Percentiles rank a stretch among this genome's conserved stretches.
Evolutionary conservation across 345 rosid species (phyloP).

Genomic region (Crucihimalaya himalaica): DNA sequence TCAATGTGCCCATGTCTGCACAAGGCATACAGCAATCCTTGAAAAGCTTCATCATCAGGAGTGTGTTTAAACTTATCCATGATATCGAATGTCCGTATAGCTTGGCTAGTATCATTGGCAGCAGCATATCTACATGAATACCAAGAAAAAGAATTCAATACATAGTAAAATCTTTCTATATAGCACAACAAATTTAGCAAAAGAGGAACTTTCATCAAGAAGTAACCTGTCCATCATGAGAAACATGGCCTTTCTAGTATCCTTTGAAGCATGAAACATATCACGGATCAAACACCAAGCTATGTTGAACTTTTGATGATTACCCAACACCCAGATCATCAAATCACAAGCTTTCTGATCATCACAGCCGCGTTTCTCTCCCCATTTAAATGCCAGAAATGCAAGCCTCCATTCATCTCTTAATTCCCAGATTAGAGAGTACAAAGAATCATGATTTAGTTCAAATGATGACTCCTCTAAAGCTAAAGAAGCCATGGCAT

Average conservation of each 20-base stretch:
- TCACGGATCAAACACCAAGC: slow-evolving; percentile 88
- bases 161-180: neutral
- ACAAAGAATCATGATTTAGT: slow-evolving; percentile 47
- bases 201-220: neutral
- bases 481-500: slow-evolving; percentile 56
- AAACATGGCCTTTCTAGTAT: slow-evolving; percentile 65
- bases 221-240: slow-evolving; percentile 78
- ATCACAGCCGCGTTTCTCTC: slow-evolving; percentile 51
- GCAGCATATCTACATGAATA: slow-evolving; percentile 67
- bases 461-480: slow-evolving; percentile 50
- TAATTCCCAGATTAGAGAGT: slow-evolving; percentile 61
- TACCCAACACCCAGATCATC: slow-evolving; percentile 74
- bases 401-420: slow-evolving; percentile 74
- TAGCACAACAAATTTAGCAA: neutral
- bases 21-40: slow-evolving; percentile 50
- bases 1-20: slow-evolving; percentile 82
- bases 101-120: slow-evolving; percentile 68
- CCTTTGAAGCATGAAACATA: slow-evolving; percentile 50
- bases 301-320: slow-evolving; percentile 64
- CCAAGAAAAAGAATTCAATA: slow-evolving; percentile 27
- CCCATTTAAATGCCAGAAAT: slow-evolving; percentile 79
- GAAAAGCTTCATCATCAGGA: slow-evolving; percentile 84
- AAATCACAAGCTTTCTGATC: slow-evolving; percentile 55
- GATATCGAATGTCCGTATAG: slow-evolving; percentile 61
- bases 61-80: slow-evolving; percentile 76